Evolutionary conservation across 2,329 filamentous ascomycete genomes (phyloP), one percentile per base, ranked within the genome.

Genomic region (Verticillium tricorpus): DNA sequence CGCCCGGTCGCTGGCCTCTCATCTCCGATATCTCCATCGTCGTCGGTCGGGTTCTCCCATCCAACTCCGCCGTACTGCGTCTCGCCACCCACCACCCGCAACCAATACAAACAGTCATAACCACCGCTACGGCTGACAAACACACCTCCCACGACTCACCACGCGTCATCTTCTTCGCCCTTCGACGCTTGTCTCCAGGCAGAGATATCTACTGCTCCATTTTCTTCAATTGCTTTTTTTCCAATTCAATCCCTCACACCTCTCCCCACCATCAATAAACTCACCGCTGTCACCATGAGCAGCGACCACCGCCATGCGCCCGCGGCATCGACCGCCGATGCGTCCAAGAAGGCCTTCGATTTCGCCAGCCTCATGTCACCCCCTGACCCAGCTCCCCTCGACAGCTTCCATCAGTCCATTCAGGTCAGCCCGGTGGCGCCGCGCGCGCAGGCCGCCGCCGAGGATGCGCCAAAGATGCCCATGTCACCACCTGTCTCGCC

Each of bases 281-380:
- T 52, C 45, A 22, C 19, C 45, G 19, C 22, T 19, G 45, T 52
- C 45, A 52, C 11, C 45, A 52, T 52, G 45, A 52, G 45, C 45
- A 52, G 19, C 45, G 45, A 22, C n/a, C n/a, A 22, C 45, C 45
- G 19, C n/a, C 45, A 52, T 22, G 19, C 45, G n/a, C 19, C 45
- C 45, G 45, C 45, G 45, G 45, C 45, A 52, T 52, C 19, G 45
- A 52, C 45, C 45, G 45, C 45, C 19, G 45, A 52, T 22, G 45
- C 45, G 17, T 19, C 19, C 19, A 31, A 56, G 54, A 56, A 56
- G 31, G 40, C 71, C 2, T 68, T 80, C 60, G 77, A 81, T 64
- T 82, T 84, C 66, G 80, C 72, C 75, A 86, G 77, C 64, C 75
- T 88, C 62, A 86, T 88, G 81, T 88, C 86, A 25, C 86, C 86